Evolutionary conservation across 768 basidiomycete species (phyloP).

Genomic region (Lactifluus echinatus): DNA sequence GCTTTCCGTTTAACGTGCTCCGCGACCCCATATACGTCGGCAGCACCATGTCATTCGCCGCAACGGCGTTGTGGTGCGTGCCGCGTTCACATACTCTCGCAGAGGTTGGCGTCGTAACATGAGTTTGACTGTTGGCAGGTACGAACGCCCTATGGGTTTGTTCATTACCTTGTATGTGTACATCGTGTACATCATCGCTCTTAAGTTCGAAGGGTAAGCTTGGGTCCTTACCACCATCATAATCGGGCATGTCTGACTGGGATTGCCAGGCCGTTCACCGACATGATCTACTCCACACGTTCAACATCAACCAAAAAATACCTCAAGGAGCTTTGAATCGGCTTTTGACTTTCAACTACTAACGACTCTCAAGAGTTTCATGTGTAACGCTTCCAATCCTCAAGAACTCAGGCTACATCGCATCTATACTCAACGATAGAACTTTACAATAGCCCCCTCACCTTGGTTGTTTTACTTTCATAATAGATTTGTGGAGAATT

Average conservation of each 20-base stretch:
- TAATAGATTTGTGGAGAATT: conserved; percentile 22
- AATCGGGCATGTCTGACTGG: background rate
- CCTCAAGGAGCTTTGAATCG: conserved; percentile 22
- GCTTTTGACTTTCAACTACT: conserved; percentile 7
- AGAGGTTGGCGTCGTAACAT: too few relatives aligned
- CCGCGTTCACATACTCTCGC: too few relatives aligned
- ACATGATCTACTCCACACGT: conserved; percentile 69
- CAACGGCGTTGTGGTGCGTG: conserved; percentile 76
- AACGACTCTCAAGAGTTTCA: background rate
- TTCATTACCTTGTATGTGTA: conserved; percentile 76
- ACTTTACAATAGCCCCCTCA: background rate
- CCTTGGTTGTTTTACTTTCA: background rate
- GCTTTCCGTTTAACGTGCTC: conserved; percentile 93
- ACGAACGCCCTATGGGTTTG: conserved; percentile 78
- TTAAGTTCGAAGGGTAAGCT: conserved; percentile 82
- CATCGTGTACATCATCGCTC: conserved; percentile 73
- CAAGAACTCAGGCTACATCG: background rate
- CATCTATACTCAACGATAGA: conserved; percentile 8
- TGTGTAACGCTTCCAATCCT: background rate
- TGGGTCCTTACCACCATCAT: too few relatives aligned
- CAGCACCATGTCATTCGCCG: conserved; percentile 83
- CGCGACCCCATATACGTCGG: conserved; percentile 97
- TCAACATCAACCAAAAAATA: conserved; percentile 23
- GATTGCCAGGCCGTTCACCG: conserved; percentile 49
- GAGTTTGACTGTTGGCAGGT: conserved; percentile 38